A percentile compares a stretch with the other conserved stretches of the same genome.
Conservation (phyloP, 352 stramenopile genomes). For the Globisporangium canariense region DNA sequence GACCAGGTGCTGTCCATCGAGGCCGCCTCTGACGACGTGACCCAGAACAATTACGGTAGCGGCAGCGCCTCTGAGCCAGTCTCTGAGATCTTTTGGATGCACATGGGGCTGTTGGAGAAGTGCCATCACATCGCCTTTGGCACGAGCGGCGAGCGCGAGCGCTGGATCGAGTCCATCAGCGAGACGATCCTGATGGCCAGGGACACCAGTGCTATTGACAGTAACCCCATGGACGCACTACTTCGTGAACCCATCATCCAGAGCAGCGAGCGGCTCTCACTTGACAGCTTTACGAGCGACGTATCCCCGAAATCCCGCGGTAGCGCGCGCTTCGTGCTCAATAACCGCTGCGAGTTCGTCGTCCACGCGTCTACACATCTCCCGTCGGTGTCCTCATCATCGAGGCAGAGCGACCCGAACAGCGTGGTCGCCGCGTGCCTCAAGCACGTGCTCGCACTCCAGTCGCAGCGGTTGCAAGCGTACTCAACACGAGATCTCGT, state of each 20-base stretch:
- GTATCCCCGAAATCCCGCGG: slow-evolving; percentile 20
- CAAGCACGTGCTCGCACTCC: slow-evolving; percentile 19
- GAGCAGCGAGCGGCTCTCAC: slow-evolving; percentile 15
- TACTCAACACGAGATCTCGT: slow-evolving; percentile 35
- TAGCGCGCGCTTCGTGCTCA: slow-evolving; percentile 33
- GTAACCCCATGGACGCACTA: background rate
- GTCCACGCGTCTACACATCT: background rate
- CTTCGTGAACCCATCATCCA: slow-evolving; percentile 22
- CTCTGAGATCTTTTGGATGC: slow-evolving; percentile 41
- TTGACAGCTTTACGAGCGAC: slow-evolving; percentile 24
- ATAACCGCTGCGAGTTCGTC: slow-evolving; percentile 37
- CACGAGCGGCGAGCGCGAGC: slow-evolving; percentile 25
- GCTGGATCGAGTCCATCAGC: slow-evolving; percentile 28
- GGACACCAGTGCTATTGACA: background rate
- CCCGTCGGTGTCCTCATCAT: background rate
- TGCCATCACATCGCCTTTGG: slow-evolving; percentile 53
- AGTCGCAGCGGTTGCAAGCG: slow-evolving; percentile 14
- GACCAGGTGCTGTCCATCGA: slow-evolving; percentile 30
- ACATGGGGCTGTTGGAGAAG: slow-evolving; percentile 34
- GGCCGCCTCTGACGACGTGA: background rate
- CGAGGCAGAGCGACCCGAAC: slow-evolving; percentile 15
- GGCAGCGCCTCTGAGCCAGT: background rate
- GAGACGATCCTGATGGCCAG: slow-evolving; percentile 15
- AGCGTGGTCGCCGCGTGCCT: slow-evolving; percentile 17
- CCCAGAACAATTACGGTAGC: background rate